Evolutionary conservation across 1,284 basidiomycete species (phyloP), one percentile per base, ranked within the genome.

Genomic region (Tilletia setariae): DNA sequence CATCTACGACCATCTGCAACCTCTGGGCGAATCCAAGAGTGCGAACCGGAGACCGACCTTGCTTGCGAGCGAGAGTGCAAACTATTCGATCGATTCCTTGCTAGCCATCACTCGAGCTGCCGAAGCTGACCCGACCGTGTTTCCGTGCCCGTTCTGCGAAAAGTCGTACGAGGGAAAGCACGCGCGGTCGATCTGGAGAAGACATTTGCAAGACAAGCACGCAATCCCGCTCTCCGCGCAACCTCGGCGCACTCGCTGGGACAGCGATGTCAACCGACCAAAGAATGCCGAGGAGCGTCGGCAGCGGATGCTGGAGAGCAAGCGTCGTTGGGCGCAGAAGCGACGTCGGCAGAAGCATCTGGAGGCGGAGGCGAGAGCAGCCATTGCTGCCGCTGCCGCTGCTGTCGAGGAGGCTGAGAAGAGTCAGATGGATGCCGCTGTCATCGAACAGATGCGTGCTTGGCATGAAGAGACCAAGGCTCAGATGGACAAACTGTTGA

Each of bases 201-300:
- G 86, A 53, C 86, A 87, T 75, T 75, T 87, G 64, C 85, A 86
- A 76, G 86, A 87, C 76, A 87, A 87, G 76, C 86, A 87, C 76
- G 84, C 84, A 32, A 86, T 87, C 40, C 85, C 85, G 1, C 73
- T 87, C 59, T 82, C 80, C 35, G 76, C 83, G 4, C 86, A 87
- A 76, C 84, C 84, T 43, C 82, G 86, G 35, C 78, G 86, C 51
- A 86, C 85, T 11, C 82, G 86, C 43, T 87, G 86, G 86, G 86
- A 87, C 76, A 83, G 83, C 68, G 85, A 86, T 70, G 83, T 82
- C 28, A 85, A 86, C 66, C 79, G 85, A 40, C 86, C 86, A 2
- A 85, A 85, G 67, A 85, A 84, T 47, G 84, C 84, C 15, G 83
- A 83, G 64, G 86, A 86, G 72, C 83, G 84, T 32, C 82, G 84